Evolutionary conservation across 495 filamentous ascomycete genomes (phyloP), one percentile per base, ranked within the genome.

Genomic region (Talaromyces wortmannii): DNA sequence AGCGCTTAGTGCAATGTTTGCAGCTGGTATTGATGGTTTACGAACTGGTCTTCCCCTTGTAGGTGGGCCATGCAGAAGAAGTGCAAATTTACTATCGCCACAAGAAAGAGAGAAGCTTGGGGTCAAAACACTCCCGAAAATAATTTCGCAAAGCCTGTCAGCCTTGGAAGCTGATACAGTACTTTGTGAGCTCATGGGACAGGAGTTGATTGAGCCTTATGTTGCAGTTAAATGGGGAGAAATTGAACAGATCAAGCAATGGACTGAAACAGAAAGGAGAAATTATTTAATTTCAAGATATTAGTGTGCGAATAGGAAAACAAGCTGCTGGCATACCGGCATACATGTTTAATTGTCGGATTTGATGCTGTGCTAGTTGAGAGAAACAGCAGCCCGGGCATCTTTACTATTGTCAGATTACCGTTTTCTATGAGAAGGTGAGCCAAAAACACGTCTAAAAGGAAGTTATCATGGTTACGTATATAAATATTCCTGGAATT

Each of bases 1-100:
- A 0, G 84, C 79, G 3, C 57, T 87, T 3, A 77, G 78, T 8
- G 83, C 83, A 0, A 64, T 91, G 8, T 59, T 91, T 4, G 69
- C 71, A 0, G 81, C 81, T 0, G 88, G 89, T 0, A 63, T 79
- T 2, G 56, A 76, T 18, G 88, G 88, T 0, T 48, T 88, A 1
- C 52, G 60, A 4, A 68, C 62, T 4, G 59, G 64, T 11, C 66
- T 72, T 48, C 60, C 67, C 45, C 59, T 86, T 36, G 65, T 57
- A 0, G 64, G 53, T 71, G 67, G 73, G 7, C 77, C 85, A 55
- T 84, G 80, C 59, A 61, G 55, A 48, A 65, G 68, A 16, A 78
- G 84, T 55, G 79, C 84, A 3, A 77, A 77, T 2, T 63, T 55
- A 44, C 57, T 90, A 56, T 74, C 65, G 1, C 63, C 55, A 0